A percentile compares a stretch with the other conserved stretches of the same genome.
phyloP scores from a whole-genome alignment of 202 grass and related monocot genomes.

The Digitaria exilis region DNA sequence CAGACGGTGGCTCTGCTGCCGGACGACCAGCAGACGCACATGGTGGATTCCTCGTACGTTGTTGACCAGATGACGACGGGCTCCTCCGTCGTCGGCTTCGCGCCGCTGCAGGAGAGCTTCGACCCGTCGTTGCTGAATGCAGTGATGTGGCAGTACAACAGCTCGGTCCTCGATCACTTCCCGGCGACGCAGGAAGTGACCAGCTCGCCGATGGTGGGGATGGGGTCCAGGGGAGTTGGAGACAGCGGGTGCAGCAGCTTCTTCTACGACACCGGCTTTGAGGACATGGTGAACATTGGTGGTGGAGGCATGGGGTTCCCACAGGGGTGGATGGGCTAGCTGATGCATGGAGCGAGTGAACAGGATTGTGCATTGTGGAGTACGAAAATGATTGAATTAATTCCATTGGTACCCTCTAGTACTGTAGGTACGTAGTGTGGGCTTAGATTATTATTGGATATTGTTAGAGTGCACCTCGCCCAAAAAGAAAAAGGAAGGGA shows the following conservation, averaged over 20 bases:
- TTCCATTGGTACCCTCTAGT: slow-evolving; percentile 35
- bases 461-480: neutral
- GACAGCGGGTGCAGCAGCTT: slow-evolving; percentile 41
- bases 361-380: slow-evolving; percentile 1
- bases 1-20: too few species aligned
- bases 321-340: slow-evolving; percentile 45
- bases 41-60: slow-evolving; percentile 38
- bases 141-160: slow-evolving; percentile 46
- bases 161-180: slow-evolving; percentile 27
- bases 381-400: slow-evolving; percentile 64
- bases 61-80: slow-evolving; percentile 24
- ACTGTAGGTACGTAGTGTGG: slow-evolving; percentile 5
- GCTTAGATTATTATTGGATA: slow-evolving; percentile 24
- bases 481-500: neutral
- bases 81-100: too few species aligned
- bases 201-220: slow-evolving; percentile 34
- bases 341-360: neutral
- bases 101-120: slow-evolving; percentile 10
- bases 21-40: slow-evolving; percentile 32
- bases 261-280: slow-evolving; percentile 39
- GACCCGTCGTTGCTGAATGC: slow-evolving; percentile 26
- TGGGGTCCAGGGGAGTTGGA: slow-evolving; percentile 26
- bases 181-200: slow-evolving; percentile 39
- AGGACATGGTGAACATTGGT: slow-evolving; percentile 32
- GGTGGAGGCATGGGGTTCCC: slow-evolving; percentile 41